A percentile compares a stretch with the other conserved stretches of the same genome.
Evolutionary conservation across 352 stramenopile species (phyloP).

Genomic region (Globisporangium yorkense): DNA sequence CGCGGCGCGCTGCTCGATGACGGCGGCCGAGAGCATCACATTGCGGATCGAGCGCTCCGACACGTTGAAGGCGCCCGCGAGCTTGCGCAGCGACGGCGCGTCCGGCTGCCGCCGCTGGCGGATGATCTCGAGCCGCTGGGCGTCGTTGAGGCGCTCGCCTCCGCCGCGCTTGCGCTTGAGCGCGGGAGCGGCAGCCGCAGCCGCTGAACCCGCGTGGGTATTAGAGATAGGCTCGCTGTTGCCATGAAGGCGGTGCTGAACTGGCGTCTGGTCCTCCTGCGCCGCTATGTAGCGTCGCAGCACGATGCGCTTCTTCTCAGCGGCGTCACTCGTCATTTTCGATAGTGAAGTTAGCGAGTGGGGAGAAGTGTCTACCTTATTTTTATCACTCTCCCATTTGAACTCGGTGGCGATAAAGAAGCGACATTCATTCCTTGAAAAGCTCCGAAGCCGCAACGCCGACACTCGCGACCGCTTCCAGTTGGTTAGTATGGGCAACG

Average conservation of each 20-base stretch:
- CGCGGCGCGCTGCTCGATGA: slow-evolving; percentile 13
- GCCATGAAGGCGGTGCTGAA: background rate
- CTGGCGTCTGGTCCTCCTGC: slow-evolving; percentile 5
- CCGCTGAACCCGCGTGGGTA: background rate
- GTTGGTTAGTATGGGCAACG: slow-evolving; percentile 50
- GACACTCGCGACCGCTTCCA: background rate
- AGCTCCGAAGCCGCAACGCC: too few species aligned
- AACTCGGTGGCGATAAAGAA: background rate
- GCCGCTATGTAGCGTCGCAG: slow-evolving; percentile 10
- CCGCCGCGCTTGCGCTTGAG: slow-evolving; percentile 12
- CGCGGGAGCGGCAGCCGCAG: background rate
- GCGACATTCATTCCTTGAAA: background rate
- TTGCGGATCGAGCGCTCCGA: slow-evolving; percentile 15
- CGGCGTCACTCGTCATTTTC: background rate
- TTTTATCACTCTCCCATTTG: background rate
- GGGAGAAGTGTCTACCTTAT: background rate
- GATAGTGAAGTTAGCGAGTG: background rate
- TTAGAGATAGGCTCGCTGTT: background rate
- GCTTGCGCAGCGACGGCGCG: slow-evolving; percentile 13
- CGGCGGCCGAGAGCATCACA: slow-evolving; percentile 8
- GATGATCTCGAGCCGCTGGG: slow-evolving; percentile 17
- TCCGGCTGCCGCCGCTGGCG: slow-evolving; percentile 8
- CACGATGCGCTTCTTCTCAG: slow-evolving; percentile 11
- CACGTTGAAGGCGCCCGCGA: slow-evolving; percentile 13
- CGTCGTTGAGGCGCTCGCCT: slow-evolving; percentile 13